Evolutionary conservation across 306 rosid species (phyloP), one percentile per base, ranked within the genome.

Genomic region (Pueraria montana): DNA sequence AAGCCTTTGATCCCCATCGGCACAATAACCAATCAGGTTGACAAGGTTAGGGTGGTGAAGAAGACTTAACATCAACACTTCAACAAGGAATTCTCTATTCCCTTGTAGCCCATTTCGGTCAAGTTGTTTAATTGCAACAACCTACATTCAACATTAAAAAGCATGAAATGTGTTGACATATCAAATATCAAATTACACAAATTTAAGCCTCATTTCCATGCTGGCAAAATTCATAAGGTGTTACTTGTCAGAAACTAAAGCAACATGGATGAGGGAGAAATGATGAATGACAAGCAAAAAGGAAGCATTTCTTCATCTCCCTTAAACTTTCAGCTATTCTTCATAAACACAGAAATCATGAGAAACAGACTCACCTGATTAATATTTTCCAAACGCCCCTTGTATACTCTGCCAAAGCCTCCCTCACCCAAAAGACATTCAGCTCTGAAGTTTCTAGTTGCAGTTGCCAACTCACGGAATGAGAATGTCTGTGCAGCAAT

Each of bases 1-100:
- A 81, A 95, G 98, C 94, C 99, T 92, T 83, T 93, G 99, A 89
- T 93, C 98, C 79, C 98, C 99, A 82, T 93, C 99, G 81, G 94
- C 98, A 83, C 99, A 95, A 84, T 95, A 95, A 73, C 99, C 99
- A 67, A 89, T 91, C 30, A 95, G 92, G 83, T 93, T 93, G 80
- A 93, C 99, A 67, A 95, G 97, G 88, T 95, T 93, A 55, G 93
- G 88, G 85, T 95, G 99, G 86, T 95, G 99, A 84, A 92, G 96
- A 56, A 93, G 91, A 86, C 99, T 93, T 85, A 93, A 72, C 98
- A 93, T 93, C 89, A 95, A 90, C 72, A 95, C 97, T 84, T 95
- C 99, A 56, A 93, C 94, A 18, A 93, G 98, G 85, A 95, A 95
- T 70, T 93, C 98, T 86, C 97, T 88, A 87, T 93, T 96, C 83